Percentiles rank a stretch among this genome's conserved stretches.
These are phyloP conservation scores for Dichomitus squalens DNA, from an alignment of 1,284 basidiomycete genomes.

Conservation along the genomic window DNA sequence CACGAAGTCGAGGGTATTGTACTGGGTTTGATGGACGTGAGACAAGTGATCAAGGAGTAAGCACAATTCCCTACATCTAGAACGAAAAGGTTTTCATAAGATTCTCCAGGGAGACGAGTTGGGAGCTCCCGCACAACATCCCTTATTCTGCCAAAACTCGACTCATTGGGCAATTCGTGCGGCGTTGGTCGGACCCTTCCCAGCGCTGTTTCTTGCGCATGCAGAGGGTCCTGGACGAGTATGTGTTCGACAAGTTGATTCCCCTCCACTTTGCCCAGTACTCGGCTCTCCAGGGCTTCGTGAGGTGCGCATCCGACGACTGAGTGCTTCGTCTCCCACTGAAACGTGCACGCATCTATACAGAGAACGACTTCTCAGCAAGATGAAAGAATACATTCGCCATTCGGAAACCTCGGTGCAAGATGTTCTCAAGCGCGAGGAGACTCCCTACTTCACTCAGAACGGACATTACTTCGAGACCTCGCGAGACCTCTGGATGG, in stretches of 20 bases:
- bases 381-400: slow-evolving; percentile 4
- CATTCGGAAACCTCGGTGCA: slow-evolving; percentile 15
- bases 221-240: slow-evolving; percentile 24
- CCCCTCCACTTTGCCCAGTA: slow-evolving; percentile 38
- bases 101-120: slow-evolving; percentile 43
- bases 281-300: slow-evolving; percentile 28
- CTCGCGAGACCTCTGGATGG: slow-evolving; percentile 24
- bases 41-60: slow-evolving; percentile 27
- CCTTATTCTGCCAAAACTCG: slow-evolving; percentile 51
- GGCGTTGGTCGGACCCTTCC: slow-evolving; percentile 44
- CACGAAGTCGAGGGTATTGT: not conserved
- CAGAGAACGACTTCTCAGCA: slow-evolving; percentile 9
- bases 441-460: slow-evolving; percentile 33
- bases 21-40: slow-evolving; percentile 22
- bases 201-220: slow-evolving; percentile 42
- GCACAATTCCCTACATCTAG: not conserved
- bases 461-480: slow-evolving; percentile 33
- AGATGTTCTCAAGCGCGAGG: slow-evolving; percentile 32
- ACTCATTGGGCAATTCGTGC: slow-evolving; percentile 43
- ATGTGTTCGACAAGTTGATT: slow-evolving; percentile 24
- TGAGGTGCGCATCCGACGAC: slow-evolving; percentile 29
- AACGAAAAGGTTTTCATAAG: not conserved
- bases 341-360: not conserved
- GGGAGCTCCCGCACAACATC: slow-evolving; percentile 54
- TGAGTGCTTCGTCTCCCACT: not conserved